phyloP scores from a whole-genome alignment of 2,329 filamentous ascomycete species.

The Emericellopsis atlantica region DNA sequence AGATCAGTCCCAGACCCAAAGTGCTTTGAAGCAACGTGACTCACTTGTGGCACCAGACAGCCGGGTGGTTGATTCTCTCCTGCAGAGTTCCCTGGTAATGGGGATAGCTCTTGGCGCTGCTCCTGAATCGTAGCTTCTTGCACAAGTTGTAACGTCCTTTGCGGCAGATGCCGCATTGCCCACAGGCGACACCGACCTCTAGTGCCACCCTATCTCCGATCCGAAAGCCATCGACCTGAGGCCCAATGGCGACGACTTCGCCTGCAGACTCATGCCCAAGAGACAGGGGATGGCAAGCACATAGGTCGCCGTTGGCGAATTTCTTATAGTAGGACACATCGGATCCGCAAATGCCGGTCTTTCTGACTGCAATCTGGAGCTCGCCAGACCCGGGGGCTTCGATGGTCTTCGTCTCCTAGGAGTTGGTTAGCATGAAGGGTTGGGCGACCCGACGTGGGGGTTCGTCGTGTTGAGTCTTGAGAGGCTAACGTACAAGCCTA shows the following conservation, averaged over 20 bases:
- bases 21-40: background rate
- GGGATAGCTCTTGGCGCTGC: conserved; percentile 49
- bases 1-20: conserved; percentile 2
- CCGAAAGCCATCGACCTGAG: conserved; percentile 24
- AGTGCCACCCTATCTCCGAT: conserved; percentile 46
- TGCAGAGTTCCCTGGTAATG: conserved; percentile 52
- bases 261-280: conserved; percentile 52
- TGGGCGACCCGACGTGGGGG: too few species aligned
- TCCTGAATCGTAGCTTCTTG: conserved; percentile 48
- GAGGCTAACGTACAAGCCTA: conserved; percentile 33
- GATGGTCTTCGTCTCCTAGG: conserved; percentile 10
- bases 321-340: conserved; percentile 63
- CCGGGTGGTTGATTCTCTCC: conserved; percentile 47
- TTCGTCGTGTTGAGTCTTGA: too few species aligned
- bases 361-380: conserved; percentile 51
- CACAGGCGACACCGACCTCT: conserved; percentile 43
- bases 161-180: conserved; percentile 35
- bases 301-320: conserved; percentile 59
- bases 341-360: conserved; percentile 57
- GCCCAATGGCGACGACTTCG: conserved; percentile 35
- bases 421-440: background rate
- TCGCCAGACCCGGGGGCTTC: conserved; percentile 35
- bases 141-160: conserved; percentile 49
- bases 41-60: conserved; percentile 49
- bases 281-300: conserved; percentile 51